phyloP scores from a whole-genome alignment of 1,139 yeast genomes.

The Suhomyces anneliseae region DNA sequence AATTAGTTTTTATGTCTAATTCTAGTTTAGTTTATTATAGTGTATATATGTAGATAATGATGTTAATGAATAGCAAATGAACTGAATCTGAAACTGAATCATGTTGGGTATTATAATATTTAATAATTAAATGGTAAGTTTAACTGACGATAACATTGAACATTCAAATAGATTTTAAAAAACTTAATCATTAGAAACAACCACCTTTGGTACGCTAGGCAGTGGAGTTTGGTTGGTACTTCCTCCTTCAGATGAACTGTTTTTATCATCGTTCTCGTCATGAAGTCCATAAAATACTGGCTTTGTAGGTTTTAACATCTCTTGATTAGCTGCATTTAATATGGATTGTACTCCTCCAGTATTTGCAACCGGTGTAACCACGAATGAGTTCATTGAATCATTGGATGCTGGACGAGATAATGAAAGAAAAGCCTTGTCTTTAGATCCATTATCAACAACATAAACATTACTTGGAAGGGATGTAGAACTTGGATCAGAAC shows the following conservation, averaged over 20 bases:
- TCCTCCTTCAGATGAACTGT: neutral
- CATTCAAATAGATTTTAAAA: no score
- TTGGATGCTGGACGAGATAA: conserved; percentile 15
- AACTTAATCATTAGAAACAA: conserved; percentile 6
- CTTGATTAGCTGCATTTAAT: conserved; percentile 12
- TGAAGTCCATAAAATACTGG: conserved; percentile 5
- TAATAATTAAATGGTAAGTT: neutral
- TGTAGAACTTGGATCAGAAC: neutral
- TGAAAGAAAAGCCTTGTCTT: conserved; percentile 1
- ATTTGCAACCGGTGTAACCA: conserved; percentile 6
- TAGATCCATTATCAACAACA: conserved; percentile 3
- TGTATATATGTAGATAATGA: no score
- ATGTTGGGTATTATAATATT: neutral
- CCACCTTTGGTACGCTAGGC: conserved; percentile 4
- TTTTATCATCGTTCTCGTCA: neutral
- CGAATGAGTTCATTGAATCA: conserved; percentile 17
- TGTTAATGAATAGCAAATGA: neutral
- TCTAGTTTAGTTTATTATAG: no score
- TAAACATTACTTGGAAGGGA: neutral
- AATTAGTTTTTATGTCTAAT: no score
- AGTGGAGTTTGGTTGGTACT: neutral
- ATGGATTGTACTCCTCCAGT: conserved; percentile 11
- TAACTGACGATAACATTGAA: no score
- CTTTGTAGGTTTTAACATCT: conserved; percentile 4
- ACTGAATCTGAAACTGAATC: neutral